Evolutionary conservation across 2,329 filamentous ascomycete genomes (phyloP).

Genomic region (Cercospora nicotianae): DNA sequence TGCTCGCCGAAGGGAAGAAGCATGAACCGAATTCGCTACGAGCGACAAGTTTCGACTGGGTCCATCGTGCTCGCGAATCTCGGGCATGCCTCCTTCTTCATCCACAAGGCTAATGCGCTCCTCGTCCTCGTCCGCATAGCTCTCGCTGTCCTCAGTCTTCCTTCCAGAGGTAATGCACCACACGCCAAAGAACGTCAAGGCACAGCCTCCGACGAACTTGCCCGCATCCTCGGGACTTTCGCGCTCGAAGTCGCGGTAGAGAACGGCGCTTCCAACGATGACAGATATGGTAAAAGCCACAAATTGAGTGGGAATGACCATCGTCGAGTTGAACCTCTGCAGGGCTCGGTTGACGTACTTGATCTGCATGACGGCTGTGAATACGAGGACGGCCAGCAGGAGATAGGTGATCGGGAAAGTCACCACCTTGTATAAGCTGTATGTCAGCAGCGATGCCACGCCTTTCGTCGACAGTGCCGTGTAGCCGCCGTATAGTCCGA

Average conservation of each 20-base stretch:
- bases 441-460: constrained; percentile 90
- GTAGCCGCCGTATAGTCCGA: constrained; percentile 95
- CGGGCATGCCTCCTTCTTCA: constrained; percentile 38
- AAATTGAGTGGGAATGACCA: constrained; percentile 97
- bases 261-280: constrained; percentile 86
- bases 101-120: constrained; percentile 46
- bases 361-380: constrained; percentile 92
- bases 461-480: constrained; percentile 97
- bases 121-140: constrained; percentile 39
- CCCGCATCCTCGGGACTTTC: constrained; percentile 69
- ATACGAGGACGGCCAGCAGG: constrained; percentile 74
- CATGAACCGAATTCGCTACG: constrained; percentile 17
- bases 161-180: constrained; percentile 92
- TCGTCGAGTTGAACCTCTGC: constrained; percentile 92
- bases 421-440: constrained; percentile 83
- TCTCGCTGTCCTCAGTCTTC: constrained; percentile 56
- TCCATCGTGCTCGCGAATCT: constrained; percentile 31
- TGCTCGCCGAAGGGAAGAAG: constrained; percentile 19
- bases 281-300: constrained; percentile 95
- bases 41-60: constrained; percentile 18
- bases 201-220: constrained; percentile 88
- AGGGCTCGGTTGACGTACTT: constrained; percentile 90
- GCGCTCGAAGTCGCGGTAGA: constrained; percentile 93
- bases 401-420: constrained; percentile 90
- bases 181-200: constrained; percentile 93